A percentile compares a stretch with the other conserved stretches of the same genome.
phyloP scores from a whole-genome alignment of 192 early-diverging fungal genomes.

The Mortierella alpina region DNA sequence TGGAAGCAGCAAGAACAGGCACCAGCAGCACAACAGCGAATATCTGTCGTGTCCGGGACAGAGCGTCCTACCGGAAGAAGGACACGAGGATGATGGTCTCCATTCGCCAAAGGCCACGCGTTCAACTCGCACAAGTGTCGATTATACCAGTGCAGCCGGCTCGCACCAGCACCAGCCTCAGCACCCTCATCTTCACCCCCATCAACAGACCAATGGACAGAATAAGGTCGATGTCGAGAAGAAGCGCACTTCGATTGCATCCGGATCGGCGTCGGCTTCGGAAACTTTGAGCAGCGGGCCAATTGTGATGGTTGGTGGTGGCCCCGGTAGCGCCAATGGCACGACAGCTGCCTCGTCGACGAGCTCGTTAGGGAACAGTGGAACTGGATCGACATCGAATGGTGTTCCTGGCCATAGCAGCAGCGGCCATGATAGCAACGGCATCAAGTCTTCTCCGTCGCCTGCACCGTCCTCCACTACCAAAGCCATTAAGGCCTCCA shows the following conservation, averaged over 20 bases:
- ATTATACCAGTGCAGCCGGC: not conserved
- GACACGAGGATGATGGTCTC: not conserved
- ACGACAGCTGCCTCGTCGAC: not conserved
- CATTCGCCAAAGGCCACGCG: not conserved
- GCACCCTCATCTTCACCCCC: not conserved
- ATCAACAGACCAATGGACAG: slow-evolving; percentile 18
- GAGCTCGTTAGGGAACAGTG: no score
- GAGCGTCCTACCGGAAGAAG: not conserved
- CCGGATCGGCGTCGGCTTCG: not conserved
- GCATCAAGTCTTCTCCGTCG: not conserved
- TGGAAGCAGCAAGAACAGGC: slow-evolving; percentile 7
- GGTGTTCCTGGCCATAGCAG: not conserved
- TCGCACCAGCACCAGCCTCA: slow-evolving; percentile 6
- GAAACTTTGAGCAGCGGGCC: no score
- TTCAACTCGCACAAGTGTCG: slow-evolving; percentile 10
- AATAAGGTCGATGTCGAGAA: slow-evolving; percentile 39
- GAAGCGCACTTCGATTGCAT: not conserved
- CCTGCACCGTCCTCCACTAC: slow-evolving; percentile 8
- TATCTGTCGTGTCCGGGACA: slow-evolving; percentile 5
- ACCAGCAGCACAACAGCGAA: slow-evolving; percentile 15
- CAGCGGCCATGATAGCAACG: not conserved
- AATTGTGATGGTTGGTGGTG: not conserved
- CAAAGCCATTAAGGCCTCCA: slow-evolving; percentile 36
- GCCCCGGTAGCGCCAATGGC: slow-evolving; percentile 4
- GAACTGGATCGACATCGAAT: no score